Evolutionary conservation across 106 monocot genomes (phyloP), one percentile per base, ranked within the genome.

Genomic region (Alisma plantagoaquatica): DNA sequence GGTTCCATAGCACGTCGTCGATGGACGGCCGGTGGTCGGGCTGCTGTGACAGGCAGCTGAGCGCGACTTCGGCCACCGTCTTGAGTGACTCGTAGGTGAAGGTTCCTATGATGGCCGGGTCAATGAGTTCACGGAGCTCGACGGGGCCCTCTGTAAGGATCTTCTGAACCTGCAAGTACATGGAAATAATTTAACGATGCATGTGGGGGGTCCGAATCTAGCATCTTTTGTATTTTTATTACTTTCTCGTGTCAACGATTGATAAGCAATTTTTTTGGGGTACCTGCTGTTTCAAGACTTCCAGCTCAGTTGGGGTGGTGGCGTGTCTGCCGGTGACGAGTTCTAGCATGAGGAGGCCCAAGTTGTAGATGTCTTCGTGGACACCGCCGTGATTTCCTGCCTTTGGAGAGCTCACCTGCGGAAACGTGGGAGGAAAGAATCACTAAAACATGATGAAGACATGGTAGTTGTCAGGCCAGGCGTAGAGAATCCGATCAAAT

Each of bases 341-440:
- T 58, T 80, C 79, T 25, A 80, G 43, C 18, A 80, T 66, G 50
- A 80, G 70, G 17, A 80, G 51, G 16, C 79, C 79, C 3, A 80
- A 42, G 42, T 74, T 73, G 56, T 67, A 74, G n/a, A 80, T 60
- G 29, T 80, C 79, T 53, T 66, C 57, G 45, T 75, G n/a, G n/a
- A n/a, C n/a, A n/a, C n/a, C n/a, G n/a, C n/a, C n/a, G n/a, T n/a
- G n/a, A n/a, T n/a, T n/a, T n/a, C n/a, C n/a, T n/a, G n/a, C n/a
- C n/a, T n/a, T n/a, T n/a, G n/a, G n/a, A n/a, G n/a, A n/a, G n/a
- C n/a, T n/a, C n/a, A n/a, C n/a, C n/a, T n/a, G n/a, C n/a, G n/a
- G n/a, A n/a, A n/a, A n/a, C n/a, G n/a, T n/a, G n/a, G n/a, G n/a
- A n/a, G n/a, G n/a, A n/a, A n/a, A n/a, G n/a, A n/a, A n/a, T n/a